Evolutionary conservation across 202 grass and related monocot genomes (phyloP), one percentile per base, ranked within the genome.

Genomic region (Panicum hallii): DNA sequence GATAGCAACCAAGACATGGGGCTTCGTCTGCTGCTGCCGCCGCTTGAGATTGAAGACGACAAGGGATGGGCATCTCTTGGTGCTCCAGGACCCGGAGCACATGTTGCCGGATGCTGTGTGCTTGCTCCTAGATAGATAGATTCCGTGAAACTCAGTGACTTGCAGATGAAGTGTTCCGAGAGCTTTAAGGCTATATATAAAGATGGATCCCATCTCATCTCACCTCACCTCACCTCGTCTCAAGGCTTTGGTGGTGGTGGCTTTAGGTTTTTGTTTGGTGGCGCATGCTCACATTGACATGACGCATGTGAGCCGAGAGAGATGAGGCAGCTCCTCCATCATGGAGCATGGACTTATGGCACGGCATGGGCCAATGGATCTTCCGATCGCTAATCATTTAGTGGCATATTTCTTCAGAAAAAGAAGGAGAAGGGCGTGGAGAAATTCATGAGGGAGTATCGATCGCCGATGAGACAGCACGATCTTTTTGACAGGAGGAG

Each of bases 231-330:
- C 47, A 6, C 70, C 70, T 74, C 30, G 15, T 43, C 64, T 81
- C 50, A 5, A 13, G 44, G 79, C 74, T 79, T 84, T 66, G 57
- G 70, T 43, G 82, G 36, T 71, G 78, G 30, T 83, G 19, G 81
- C 71, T 90, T 90, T 87, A 63, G 62, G 54, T 62, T 61, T 50
- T 79, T 74, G 80, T 75, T 80, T 84, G 63, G 81, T 81, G 85
- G 85, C 72, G 89, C 81, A 88, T 87, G 76, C 44, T 76, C 81
- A 67, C 85, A 91, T 80, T 91, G 85, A 91, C 81, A 72, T 77
- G 85, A 88, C 81, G 47, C 85, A 44, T 84, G 89, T 85, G 85
- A 85, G 41, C 32, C 71, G 77, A 69, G 58, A 70, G 70, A 66
- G 89, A 76, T n/a, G 62, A 71, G 62, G 77, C 56, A 78, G 42